Base-by-base conservation (phyloP, 2,329 filamentous ascomycete species). In the Pseudophaeomoniella oleicola region DNA sequence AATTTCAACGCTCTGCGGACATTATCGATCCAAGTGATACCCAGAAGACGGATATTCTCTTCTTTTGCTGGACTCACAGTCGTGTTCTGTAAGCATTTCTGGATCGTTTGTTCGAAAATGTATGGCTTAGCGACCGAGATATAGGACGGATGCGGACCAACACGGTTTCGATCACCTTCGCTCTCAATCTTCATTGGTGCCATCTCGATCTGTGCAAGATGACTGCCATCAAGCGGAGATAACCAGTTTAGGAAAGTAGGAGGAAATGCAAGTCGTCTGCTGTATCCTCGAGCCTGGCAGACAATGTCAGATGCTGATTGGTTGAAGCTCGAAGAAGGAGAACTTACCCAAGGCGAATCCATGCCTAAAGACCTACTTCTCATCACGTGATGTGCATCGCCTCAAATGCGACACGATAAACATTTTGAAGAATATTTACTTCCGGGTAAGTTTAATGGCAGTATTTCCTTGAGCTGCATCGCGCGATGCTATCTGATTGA, bases 21-120 rank as follows among this genome's bases (percentile, higher is more conserved):
- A 42, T 77, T 81, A 51, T 94, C 84, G 43, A 98, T 88, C 68
- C 88, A 81, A 40, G 84, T 74, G 6, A 94, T 79, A 13, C 88
- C 90, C 50, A 90, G 84, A 32, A 96, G 62, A 36, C 88, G 77
- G 45, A 84, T 75, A 42, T 63, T 75, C 50, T 88, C 83, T 55
- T 96, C 87, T 39, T 81, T 77, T 27, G 81, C 75, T 36, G 82
- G 76, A 50, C 83, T 81, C 49, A 79, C 75, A 29, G 76, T 75
- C 42, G 78, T 75, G 14, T 73, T 71, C 32, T 70, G 67, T 39
- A 93, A 70, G 55, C 78, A 77, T 50, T 75, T 72, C 42, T 85
- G 78, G 38, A 96, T 72, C 47, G 75, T 76, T 48, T 84, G 78
- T 54, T 94, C 84, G 45, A 84, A 80, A 43, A 85, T 72, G 60